Percentiles rank a stretch among this genome's conserved stretches.
phyloP scores from a whole-genome alignment of 805 yeast species.

The Wickerhamia fluorescens region DNA sequence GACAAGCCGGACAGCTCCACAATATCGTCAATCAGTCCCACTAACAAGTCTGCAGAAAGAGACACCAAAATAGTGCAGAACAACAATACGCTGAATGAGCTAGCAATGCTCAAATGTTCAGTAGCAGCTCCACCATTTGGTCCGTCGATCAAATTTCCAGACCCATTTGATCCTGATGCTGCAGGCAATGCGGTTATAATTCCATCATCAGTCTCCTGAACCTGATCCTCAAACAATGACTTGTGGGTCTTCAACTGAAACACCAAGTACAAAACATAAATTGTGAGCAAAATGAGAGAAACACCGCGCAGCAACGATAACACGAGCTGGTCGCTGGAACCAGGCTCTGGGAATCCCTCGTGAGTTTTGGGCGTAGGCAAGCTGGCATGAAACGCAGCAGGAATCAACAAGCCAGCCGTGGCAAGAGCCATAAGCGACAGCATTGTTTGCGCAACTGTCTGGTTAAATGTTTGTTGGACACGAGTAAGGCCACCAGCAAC shows the following conservation, averaged over 20 bases:
- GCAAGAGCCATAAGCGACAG: constrained; percentile 87
- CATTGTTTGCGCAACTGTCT: constrained; percentile 98
- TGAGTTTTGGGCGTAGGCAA: constrained; percentile 44
- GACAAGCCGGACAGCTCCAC: constrained; percentile 81
- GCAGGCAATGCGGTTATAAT: constrained; percentile 26
- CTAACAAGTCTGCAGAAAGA: constrained; percentile 87
- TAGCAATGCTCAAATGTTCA: constrained; percentile 42
- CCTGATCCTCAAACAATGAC: constrained; percentile 55
- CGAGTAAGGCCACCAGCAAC: constrained; percentile 86
- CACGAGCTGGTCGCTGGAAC: constrained; percentile 41
- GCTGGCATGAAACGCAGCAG: constrained; percentile 92
- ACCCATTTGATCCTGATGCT: constrained; percentile 5
- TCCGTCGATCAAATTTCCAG: constrained; percentile 16
- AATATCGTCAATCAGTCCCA: constrained; percentile 85
- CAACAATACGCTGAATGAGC: constrained; percentile 51
- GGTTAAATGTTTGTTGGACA: constrained; percentile 82
- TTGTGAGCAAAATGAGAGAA: constrained; percentile 64
- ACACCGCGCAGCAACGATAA: constrained; percentile 80
- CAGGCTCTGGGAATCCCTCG: constrained; percentile 33
- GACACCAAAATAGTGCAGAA: constrained; percentile 75
- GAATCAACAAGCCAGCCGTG: constrained; percentile 80
- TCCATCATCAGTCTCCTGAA: constrained; percentile 28
- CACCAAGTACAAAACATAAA: constrained; percentile 70
- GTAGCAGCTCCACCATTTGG: constrained; percentile 11
- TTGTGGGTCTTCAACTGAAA: constrained; percentile 90